Percentiles rank a stretch among this genome's conserved stretches.
Evolutionary conservation across 2,329 filamentous ascomycete species (phyloP).

Genomic region (Pyricularia pennisetigena): DNA sequence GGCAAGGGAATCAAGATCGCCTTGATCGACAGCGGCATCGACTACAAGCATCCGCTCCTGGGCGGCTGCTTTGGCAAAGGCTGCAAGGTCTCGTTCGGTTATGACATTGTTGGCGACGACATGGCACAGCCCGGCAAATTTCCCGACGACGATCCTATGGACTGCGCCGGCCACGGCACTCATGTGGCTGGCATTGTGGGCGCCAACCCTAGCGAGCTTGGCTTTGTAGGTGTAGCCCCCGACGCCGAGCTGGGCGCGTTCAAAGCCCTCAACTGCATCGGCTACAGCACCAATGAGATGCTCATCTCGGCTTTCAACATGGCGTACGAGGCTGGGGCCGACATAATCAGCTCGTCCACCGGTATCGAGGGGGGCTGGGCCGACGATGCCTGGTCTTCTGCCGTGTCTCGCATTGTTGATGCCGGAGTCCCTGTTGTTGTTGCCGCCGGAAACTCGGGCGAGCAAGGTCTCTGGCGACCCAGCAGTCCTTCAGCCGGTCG

Average conservation of each 20-base stretch:
- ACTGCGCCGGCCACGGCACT: slow-evolving; percentile 31
- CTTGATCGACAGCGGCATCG: slow-evolving; percentile 29
- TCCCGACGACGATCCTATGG: slow-evolving; percentile 30
- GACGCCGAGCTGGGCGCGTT: slow-evolving; percentile 29
- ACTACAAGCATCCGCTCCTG: slow-evolving; percentile 40
- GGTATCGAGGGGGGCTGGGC: background rate
- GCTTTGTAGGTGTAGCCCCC: slow-evolving; percentile 26
- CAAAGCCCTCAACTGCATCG: slow-evolving; percentile 25
- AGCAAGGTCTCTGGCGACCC: background rate
- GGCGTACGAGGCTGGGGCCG: slow-evolving; percentile 30
- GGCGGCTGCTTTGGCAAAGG: slow-evolving; percentile 43
- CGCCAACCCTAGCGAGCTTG: slow-evolving; percentile 26
- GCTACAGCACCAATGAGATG: slow-evolving; percentile 25
- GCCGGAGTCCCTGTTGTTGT: slow-evolving; percentile 28
- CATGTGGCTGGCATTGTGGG: slow-evolving; percentile 36
- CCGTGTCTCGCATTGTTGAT: slow-evolving; percentile 24
- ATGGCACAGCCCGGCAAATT: slow-evolving; percentile 14
- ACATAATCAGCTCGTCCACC: slow-evolving; percentile 25
- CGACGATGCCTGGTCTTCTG: slow-evolving; percentile 1
- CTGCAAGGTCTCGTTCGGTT: slow-evolving; percentile 35
- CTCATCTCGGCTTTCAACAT: slow-evolving; percentile 29
- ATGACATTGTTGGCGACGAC: slow-evolving; percentile 34
- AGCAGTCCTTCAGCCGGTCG: slow-evolving; percentile 21
- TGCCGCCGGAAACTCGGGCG: slow-evolving; percentile 29
- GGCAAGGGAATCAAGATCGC: slow-evolving; percentile 34